Conservation (phyloP, 345 rosid genomes). For the Citrus australasica region DNA sequence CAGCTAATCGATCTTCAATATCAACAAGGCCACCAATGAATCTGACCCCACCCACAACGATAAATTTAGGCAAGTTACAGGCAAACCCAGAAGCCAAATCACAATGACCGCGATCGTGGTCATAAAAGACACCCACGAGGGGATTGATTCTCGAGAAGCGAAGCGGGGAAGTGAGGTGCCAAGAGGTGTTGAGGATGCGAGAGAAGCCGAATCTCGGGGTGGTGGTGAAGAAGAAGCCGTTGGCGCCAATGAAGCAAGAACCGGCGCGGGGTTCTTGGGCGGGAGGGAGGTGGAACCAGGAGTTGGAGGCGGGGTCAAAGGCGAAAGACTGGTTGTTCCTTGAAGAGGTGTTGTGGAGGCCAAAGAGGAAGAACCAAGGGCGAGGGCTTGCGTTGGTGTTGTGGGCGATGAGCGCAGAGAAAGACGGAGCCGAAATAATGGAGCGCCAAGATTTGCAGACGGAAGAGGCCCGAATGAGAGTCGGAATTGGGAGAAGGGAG, state of each 20-base stretch:
- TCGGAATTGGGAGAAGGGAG: slow-evolving; percentile 66
- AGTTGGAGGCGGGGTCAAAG: slow-evolving; percentile 62
- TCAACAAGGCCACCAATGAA: slow-evolving; percentile 73
- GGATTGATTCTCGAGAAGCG: slow-evolving; percentile 58
- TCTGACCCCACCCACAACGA: slow-evolving; percentile 72
- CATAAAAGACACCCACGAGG: slow-evolving; percentile 47
- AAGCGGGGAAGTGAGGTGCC: slow-evolving; percentile 57
- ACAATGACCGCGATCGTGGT: neutral
- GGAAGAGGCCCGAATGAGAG: slow-evolving; percentile 67
- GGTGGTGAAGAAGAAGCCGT: slow-evolving; percentile 70
- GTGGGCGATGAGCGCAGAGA: slow-evolving; percentile 17
- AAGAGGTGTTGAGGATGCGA: slow-evolving; percentile 42
- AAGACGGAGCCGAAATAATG: slow-evolving; percentile 38
- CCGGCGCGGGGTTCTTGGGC: slow-evolving; percentile 6
- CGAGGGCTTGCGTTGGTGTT: slow-evolving; percentile 9
- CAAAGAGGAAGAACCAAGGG: slow-evolving; percentile 92
- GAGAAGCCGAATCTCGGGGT: slow-evolving; percentile 62
- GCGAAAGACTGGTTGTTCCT: slow-evolving; percentile 80
- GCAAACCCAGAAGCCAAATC: neutral
- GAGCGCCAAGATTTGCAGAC: slow-evolving; percentile 69
- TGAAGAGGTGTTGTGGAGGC: slow-evolving; percentile 80
- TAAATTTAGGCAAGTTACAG: slow-evolving; percentile 27
- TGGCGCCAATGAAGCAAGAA: slow-evolving; percentile 43
- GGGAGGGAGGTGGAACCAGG: slow-evolving; percentile 71
- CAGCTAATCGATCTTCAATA: slow-evolving; percentile 67